phyloP scores from a whole-genome alignment of 2,329 filamentous ascomycete genomes.

The Huntiella moniliformis region DNA sequence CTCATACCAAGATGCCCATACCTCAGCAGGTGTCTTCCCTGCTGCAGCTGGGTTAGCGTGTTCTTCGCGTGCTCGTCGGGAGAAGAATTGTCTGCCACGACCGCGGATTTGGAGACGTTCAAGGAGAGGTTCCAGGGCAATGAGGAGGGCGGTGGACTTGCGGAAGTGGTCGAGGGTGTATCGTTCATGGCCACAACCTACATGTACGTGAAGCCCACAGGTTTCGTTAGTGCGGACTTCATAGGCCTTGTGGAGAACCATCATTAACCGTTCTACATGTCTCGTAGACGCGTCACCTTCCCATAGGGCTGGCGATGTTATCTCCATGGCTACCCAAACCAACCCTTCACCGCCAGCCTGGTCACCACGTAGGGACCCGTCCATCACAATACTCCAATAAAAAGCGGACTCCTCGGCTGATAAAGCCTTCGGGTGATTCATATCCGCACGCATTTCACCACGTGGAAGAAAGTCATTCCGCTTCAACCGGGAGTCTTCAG shows the following conservation, averaged over 20 bases:
- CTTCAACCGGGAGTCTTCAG: no score
- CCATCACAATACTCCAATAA: constrained; percentile 1
- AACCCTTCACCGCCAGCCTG: background rate
- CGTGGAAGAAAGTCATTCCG: no score
- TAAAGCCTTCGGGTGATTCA: no score
- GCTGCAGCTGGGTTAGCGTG: background rate
- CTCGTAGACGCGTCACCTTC: constrained; percentile 16
- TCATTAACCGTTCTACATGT: constrained; percentile 18
- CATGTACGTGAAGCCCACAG: constrained; percentile 21
- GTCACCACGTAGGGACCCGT: background rate
- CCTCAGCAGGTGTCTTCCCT: background rate
- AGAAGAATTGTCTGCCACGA: background rate
- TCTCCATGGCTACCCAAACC: constrained; percentile 17
- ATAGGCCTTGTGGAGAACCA: constrained; percentile 17
- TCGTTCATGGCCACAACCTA: constrained; percentile 19
- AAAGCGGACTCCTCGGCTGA: no score
- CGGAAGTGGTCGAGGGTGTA: constrained; percentile 17
- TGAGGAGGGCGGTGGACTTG: constrained; percentile 19
- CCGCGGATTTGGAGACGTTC: constrained; percentile 17
- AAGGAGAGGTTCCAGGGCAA: constrained; percentile 20
- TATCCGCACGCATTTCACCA: no score
- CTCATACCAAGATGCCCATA: background rate
- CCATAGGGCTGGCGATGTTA: constrained; percentile 20
- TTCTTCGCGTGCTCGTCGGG: background rate
- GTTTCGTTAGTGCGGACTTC: constrained; percentile 18